Evolutionary conservation across 495 filamentous ascomycete genomes (phyloP).

Genomic region (Cladorrhinum samala): DNA sequence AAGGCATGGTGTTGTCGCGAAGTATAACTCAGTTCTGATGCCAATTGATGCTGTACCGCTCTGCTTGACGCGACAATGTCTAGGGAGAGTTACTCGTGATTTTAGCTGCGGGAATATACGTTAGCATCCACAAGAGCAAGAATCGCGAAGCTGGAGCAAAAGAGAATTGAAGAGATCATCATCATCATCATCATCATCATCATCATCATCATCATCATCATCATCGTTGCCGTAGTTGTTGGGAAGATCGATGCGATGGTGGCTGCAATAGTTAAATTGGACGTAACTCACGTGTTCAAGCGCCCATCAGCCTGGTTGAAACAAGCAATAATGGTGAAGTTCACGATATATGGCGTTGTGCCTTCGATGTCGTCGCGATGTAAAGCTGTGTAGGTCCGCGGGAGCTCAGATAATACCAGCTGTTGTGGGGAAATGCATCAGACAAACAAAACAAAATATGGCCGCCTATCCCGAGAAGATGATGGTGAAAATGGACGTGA

Average conservation of each 20-base stretch:
- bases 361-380: neutral
- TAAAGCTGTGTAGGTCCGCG: neutral
- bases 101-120: neutral
- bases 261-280: neutral
- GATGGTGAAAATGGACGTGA: neutral
- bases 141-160: no score
- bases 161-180: no score
- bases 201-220: no score
- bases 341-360: neutral
- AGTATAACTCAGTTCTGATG: neutral
- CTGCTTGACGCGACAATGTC: neutral
- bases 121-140: no score
- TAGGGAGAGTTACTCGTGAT: neutral
- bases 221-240: neutral
- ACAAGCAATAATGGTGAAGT: neutral
- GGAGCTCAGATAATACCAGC: neutral
- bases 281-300: neutral
- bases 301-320: neutral
- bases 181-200: no score
- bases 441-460: neutral
- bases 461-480: neutral
- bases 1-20: constrained; percentile 12
- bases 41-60: no score
- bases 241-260: neutral
- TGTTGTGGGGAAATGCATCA: neutral